Base-by-base conservation (phyloP, 345 rosid species). In the Microthlaspi erraticum region DNA sequence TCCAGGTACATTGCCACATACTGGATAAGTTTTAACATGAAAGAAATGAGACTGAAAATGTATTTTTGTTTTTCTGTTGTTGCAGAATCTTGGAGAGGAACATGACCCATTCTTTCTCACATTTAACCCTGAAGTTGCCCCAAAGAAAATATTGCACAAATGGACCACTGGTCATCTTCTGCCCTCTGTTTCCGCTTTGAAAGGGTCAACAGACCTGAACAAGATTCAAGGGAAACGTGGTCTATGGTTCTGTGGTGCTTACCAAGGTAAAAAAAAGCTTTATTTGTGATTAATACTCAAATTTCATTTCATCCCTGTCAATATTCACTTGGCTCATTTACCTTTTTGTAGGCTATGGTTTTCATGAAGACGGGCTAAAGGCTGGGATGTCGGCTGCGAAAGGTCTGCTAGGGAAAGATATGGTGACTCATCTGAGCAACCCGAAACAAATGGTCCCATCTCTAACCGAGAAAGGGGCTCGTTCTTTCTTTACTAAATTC, bases 351-450 rank as follows among this genome's bases (percentile, higher is more conserved):
- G 97, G 97, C 56, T 85, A 85, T 77, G 97, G 93, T 74, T 91
- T 85, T 79, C 97, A 88, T 74, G 95, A 91, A 79, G 91, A 91
- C 70, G 89, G 91, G 55, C 74, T 91, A 18, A 91, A 88, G 96
- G 85, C 87, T 17, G 95, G 89, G 69, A 70, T 80, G 81, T 49
- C 53, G 59, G 87, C 88, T 29, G 91, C 95, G 44, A 79, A 82
- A 61, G 55, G 79, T 71, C 59, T 90, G 76, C 78, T 89, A 12
- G 83, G 86, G 64, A 75, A 82, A 54, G 67, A 50, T 12, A 78
- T 56, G 46, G 58, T 20, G 58, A 13, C 58, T 49, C 39, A 83
- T 70, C 77, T 85, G 44, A 69, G 68, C 60, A 86, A 88, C 56
- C 91, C 88, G 5, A 85, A 70, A 58, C 87, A 82, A 26, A 90